Base-by-base conservation (phyloP, 805 yeast genomes). In the Priceomyces castillae region DNA sequence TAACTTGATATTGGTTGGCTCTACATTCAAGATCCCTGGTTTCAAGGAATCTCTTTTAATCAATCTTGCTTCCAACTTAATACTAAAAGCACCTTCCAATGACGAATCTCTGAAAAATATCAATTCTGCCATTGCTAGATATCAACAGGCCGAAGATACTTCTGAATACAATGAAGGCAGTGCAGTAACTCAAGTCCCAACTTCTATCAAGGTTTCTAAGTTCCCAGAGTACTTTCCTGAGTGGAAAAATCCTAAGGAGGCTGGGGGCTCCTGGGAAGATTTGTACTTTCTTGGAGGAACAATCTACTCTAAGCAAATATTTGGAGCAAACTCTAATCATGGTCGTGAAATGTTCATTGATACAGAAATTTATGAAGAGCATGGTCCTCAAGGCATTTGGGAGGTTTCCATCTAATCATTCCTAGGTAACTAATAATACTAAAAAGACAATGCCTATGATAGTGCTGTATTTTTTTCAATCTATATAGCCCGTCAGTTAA, bases 151-250 rank as follows among this genome's bases (percentile, higher is more conserved):
- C 1, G 74, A 72, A 36, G 74, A 68, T 12, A 47, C 43, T 6
- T 46, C 46, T 10, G 63, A 61, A 23, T 20, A 50, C 7, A 44
- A 50, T 37, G 70, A 65, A 48, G 54, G 67, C 44, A 51, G 50
- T 49, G 50, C 56, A 48, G 46, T 59, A 47, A 50, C 74, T 40
- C 98, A 92, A 65, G 90, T 84, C 2, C 98, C 97, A 17, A 80
- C 82, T n/a, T 71, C 81, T 11, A 76, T 90, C 43, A 80, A 77
- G 51, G 58, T 81, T 39, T 80, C 82, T 19, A 83, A 84, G 54
- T 76, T 80, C 61, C 95, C 97, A 0, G 98, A 92, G 43, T 90
- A 92, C 63, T 92, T 92, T 66, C 87, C 96, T 1, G 96, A 88
- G 52, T 92, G 97, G 97, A 90, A 90, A 65, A 61, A 64, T 47